Conservation (phyloP, 1,284 basidiomycete genomes). For the Caloboletus inedulis region DNA sequence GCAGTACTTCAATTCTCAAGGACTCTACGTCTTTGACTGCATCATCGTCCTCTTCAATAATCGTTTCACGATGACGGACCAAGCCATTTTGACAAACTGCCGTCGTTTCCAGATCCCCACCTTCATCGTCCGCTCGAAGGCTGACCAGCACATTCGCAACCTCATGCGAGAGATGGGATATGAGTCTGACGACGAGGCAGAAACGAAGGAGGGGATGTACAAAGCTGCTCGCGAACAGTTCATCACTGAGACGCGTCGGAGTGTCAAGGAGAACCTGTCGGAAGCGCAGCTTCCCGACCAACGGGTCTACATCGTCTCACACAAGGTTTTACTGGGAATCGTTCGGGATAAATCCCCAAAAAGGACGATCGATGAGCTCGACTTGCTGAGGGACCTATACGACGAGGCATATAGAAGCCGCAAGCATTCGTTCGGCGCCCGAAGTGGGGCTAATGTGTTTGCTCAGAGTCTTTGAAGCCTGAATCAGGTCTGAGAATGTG, state of each 20-base stretch:
- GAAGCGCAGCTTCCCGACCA: slow-evolving; percentile 30
- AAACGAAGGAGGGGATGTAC: slow-evolving; percentile 20
- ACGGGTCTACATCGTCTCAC: slow-evolving; percentile 33
- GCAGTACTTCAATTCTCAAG: slow-evolving; percentile 39
- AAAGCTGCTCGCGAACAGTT: slow-evolving; percentile 24
- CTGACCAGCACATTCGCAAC: slow-evolving; percentile 35
- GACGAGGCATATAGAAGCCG: slow-evolving; percentile 17
- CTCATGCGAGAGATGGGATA: slow-evolving; percentile 30
- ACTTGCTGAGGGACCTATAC: slow-evolving; percentile 31
- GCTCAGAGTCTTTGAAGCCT: slow-evolving; percentile 13
- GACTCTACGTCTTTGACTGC: slow-evolving; percentile 37
- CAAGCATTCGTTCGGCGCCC: slow-evolving; percentile 4
- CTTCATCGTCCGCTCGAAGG: slow-evolving; percentile 38
- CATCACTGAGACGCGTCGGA: slow-evolving; percentile 27
- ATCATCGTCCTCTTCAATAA: slow-evolving; percentile 33
- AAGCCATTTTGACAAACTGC: slow-evolving; percentile 31
- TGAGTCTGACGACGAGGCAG: slow-evolving; percentile 23
- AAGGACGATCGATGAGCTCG: slow-evolving; percentile 32
- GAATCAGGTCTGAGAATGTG: background rate
- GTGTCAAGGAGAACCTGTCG: slow-evolving; percentile 30
- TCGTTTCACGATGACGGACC: slow-evolving; percentile 34
- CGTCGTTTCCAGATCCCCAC: slow-evolving; percentile 33
- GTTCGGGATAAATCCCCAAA: slow-evolving; percentile 25
- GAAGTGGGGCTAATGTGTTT: background rate
- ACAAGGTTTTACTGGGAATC: slow-evolving; percentile 18